Conservation (phyloP, 306 rosid species). For the Ochetophila trinervis region DNA sequence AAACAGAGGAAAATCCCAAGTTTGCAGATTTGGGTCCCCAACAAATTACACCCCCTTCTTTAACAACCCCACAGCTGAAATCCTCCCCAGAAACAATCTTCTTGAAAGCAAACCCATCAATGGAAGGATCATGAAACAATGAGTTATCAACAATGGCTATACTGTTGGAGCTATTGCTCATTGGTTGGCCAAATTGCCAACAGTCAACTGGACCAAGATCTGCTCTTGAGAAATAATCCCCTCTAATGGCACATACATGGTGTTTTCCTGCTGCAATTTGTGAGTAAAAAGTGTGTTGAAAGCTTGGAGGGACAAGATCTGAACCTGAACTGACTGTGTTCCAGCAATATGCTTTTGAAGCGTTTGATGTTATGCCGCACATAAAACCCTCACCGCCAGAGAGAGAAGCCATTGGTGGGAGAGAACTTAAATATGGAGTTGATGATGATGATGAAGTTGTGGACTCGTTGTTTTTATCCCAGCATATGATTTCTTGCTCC, state of each 20-base stretch:
- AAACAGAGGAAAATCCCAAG: constrained; percentile 37
- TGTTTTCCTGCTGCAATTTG: constrained; percentile 58
- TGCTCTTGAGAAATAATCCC: constrained; percentile 47
- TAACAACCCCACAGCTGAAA: constrained; percentile 54
- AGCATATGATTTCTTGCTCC: constrained; percentile 59
- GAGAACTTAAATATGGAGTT: constrained; percentile 20
- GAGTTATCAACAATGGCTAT: constrained; percentile 10
- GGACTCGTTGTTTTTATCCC: constrained; percentile 51
- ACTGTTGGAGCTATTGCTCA: constrained; percentile 12
- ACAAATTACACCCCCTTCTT: constrained; percentile 59
- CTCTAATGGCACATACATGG: constrained; percentile 74
- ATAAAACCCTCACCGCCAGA: constrained; percentile 75
- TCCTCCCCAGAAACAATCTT: constrained; percentile 65
- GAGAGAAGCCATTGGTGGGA: constrained; percentile 68
- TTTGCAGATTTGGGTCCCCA: constrained; percentile 65
- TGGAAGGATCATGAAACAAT: constrained; percentile 37
- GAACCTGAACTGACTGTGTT: constrained; percentile 19
- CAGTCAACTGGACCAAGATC: constrained; percentile 62
- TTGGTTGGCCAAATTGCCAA: constrained; percentile 42
- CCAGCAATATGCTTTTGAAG: constrained; percentile 71
- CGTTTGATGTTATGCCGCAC: constrained; percentile 64
- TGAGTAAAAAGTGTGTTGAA: constrained; percentile 44
- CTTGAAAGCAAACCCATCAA: constrained; percentile 35
- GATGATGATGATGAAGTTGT: constrained; percentile 28
- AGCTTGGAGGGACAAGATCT: constrained; percentile 58